Evolutionary conservation across 495 filamentous ascomycete species (phyloP), one percentile per base, ranked within the genome.

Genomic region (Apiosordaria backusii): DNA sequence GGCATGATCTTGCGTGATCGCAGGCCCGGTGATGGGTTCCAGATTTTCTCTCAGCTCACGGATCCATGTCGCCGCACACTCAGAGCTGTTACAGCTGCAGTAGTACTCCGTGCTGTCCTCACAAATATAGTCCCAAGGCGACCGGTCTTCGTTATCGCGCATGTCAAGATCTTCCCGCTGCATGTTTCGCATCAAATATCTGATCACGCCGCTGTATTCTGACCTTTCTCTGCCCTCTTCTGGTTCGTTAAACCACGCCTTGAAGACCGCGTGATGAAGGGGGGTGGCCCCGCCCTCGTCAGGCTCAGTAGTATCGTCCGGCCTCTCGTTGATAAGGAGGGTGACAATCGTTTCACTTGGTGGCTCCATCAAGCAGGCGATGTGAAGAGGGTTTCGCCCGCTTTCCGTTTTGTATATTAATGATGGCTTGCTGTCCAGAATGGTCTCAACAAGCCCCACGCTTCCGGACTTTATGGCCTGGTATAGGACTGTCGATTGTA

Each of bases 151-250:
- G 13, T 61, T 50, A 45, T 68, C 61, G 27, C 50, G 22, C 4
- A 65, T 55, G 57, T 68, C 62, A 10, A 65, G 4, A 50, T 68
- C 66, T 15, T 21, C 21, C 2, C 65, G 65, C 26, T 61, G 63
- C 67, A 68, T 68, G 27, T 68, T 68, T 15, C 52, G 16, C 63
- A 65, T 50, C 50, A 68, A 54, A 50, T 19, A 62, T 10, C 59
- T 6, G 16, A 68, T 68, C 0, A 65, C 13, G 19, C 21, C 23
- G 13, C 23, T 16, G 50, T 40, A 62, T 4, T 65, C 63, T 16
- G 59, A 22, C 18, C 63, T 57, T 1, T 52, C 52, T 7, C 35
- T 45, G 9, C 35, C 35, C 10, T 45, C 35, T 13, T 45, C 35
- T 45, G 35, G 35, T 15, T 45, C 35, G 9, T 45, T 45, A 13